Evolutionary conservation across 306 rosid species (phyloP).

Genomic region (Pyrus pyrifolia): DNA sequence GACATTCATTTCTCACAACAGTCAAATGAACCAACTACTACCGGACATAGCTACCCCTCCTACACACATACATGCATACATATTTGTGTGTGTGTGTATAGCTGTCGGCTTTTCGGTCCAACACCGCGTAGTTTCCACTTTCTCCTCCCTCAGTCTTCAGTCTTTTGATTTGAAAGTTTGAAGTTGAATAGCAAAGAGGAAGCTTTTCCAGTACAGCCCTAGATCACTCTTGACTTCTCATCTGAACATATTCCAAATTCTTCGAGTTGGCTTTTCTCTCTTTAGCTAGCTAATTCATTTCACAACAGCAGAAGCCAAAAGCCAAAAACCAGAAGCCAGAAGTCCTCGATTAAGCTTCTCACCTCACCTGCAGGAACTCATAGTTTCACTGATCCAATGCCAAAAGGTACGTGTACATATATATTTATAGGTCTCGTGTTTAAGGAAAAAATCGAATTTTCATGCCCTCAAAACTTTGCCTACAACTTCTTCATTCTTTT

Average conservation of each 20-base stretch:
- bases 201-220: not conserved
- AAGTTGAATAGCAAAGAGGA: not conserved
- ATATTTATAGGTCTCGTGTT: not conserved
- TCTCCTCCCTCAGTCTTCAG: not conserved
- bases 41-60: too few species aligned
- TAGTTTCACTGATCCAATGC: not conserved
- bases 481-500: not conserved
- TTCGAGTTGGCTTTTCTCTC: not conserved
- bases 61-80: too few species aligned
- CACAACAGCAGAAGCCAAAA: not conserved
- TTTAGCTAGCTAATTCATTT: not conserved
- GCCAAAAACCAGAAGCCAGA: not conserved
- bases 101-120: not conserved
- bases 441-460: not conserved
- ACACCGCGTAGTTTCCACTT: too few species aligned
- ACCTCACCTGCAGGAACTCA: not conserved
- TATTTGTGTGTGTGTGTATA: too few species aligned
- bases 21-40: too few species aligned
- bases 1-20: not conserved
- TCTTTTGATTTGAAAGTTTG: not conserved
- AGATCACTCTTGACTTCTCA: not conserved
- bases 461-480: not conserved
- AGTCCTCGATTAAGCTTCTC: not conserved
- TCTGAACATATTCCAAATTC: not conserved
- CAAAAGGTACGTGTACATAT: not conserved